Base-by-base conservation (phyloP, 805 yeast genomes). In the Lachancea nothofagi region DNA sequence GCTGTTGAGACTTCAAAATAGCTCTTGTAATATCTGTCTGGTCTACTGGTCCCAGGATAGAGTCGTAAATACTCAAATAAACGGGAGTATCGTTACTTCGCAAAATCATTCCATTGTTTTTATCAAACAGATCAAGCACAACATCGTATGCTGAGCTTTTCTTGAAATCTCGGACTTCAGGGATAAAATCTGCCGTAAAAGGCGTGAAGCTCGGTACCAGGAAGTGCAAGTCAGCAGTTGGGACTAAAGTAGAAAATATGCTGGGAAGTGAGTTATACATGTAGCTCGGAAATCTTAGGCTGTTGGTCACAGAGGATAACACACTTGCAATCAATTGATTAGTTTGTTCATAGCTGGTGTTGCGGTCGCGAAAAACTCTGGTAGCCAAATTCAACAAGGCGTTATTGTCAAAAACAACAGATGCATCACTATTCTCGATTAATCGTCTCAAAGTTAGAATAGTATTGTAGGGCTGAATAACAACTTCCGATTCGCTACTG, bases 391-490 rank as follows among this genome's bases (percentile, higher is more conserved):
- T 67, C 51, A 80, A 70, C 37, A 93, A 64, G 0, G 97, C 89
- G 45, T 83, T 86, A 61, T 93, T 93, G 57, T 93, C 97, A 54
- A 89, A 82, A 4, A 90, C 93, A n/a, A 87, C 71, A 31, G 85
- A 80, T 2, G 87, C 81, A 59, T 93, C 96, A 30, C 96, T 84
- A 51, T 75, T 76, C 48, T 87, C 93, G 4, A 86, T 81, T 44
- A 93, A 69, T 49, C 97, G 67, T 57, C 79, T 78, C 50, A 94
- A 68, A 0, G 98, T 81, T 38, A 93, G 64, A 15, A 93, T 71
- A 0, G 95, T 81, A 59, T 93, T 93, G 62, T 93, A 93, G 0
- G 98, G 97, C 57, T 93, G 97, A 4, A 94, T 96, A 14, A 94
- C 97, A n/a, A 89, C 97, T 52, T 90, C 97, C 1, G 95, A 83